Base-by-base conservation (phyloP, 148 eudicot genomes). In the Tetragonia tetragonoides region DNA sequence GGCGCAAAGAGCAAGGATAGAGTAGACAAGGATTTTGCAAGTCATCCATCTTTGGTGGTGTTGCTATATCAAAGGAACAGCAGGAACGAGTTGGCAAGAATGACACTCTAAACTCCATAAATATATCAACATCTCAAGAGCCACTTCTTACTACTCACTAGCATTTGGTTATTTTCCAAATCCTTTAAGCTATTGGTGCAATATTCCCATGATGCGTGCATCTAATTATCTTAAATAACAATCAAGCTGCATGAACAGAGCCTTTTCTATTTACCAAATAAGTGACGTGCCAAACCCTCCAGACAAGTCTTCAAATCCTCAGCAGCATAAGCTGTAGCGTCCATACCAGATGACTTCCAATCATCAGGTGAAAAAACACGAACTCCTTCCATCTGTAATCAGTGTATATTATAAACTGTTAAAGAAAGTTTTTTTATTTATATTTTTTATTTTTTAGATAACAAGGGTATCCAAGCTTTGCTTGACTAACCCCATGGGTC, bases 241-340 rank as follows among this genome's bases (percentile, higher is more conserved):
- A 24, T 39, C 62, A 38, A 17, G 40, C n/a, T 73, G 24, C 7
- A 23, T 34, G 11, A 17, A 80, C 39, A 77, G 51, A 44, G 57
- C 21, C 74, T 28, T 81, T 39, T 12, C 74, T 75, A 51, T 68
- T 44, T 90, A 95, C 99, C 99, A 82, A 95, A 95, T 82, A 93
- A 86, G 78, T 95, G 99, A 34, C 89, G 87, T 65, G 99, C 97
- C 87, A 95, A 93, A 70, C 99, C 99, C 95, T 95, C 97, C 18
- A 95, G 95, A 78, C 93, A 91, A 79, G 85, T 89, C 91, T 95
- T 95, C 71, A 95, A 83, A 84, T 91, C 93, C 77, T 83, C 85
- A 72, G 98, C 93, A 39, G 89, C 90, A 87, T 88, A 91, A 65
- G 85, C 42, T 38, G 92, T 90, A 63, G 85, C 93, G 81, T 95